Evolutionary conservation across 805 yeast genomes (phyloP).

Genomic region (Hermanozyma aechmeae): DNA sequence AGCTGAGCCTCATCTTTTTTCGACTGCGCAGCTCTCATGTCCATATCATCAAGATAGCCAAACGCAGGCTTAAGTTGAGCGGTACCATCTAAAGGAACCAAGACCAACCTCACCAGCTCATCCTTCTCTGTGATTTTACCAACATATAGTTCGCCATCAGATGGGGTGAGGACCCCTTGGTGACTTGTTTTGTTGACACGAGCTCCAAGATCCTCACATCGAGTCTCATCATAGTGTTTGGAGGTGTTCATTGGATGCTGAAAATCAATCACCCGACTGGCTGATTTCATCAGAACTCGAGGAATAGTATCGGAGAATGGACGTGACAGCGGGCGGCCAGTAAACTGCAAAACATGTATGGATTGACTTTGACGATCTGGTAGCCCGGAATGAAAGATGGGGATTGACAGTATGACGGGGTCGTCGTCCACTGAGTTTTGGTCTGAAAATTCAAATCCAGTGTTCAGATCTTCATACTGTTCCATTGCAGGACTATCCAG

Average conservation of each 20-base stretch:
- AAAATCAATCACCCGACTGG: constrained; percentile 59
- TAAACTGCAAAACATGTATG: constrained; percentile 30
- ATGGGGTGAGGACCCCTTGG: constrained; percentile 56
- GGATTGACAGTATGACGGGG: constrained; percentile 31
- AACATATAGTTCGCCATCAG: constrained; percentile 38
- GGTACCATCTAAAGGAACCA: constrained; percentile 57
- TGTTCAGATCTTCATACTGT: too few relatives aligned
- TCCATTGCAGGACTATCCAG: too few relatives aligned
- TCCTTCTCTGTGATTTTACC: constrained; percentile 17
- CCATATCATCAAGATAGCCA: constrained; percentile 61
- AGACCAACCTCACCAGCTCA: constrained; percentile 37
- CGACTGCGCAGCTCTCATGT: too few relatives aligned
- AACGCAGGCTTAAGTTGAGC: constrained; percentile 79
- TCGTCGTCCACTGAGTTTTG: too few relatives aligned
- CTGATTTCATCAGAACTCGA: constrained; percentile 48
- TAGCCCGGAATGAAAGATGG: constrained; percentile 19
- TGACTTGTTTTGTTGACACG: constrained; percentile 51
- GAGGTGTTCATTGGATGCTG: constrained; percentile 66
- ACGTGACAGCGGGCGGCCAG: constrained; percentile 38
- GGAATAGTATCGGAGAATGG: constrained; percentile 26
- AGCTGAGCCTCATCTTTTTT: too few relatives aligned
- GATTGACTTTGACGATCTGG: constrained; percentile 16
- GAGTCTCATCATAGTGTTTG: constrained; percentile 56
- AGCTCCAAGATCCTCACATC: constrained; percentile 56
- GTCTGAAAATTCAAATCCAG: too few relatives aligned